Base-by-base conservation (phyloP, 495 filamentous ascomycete genomes). In the Penicillium manginii region DNA sequence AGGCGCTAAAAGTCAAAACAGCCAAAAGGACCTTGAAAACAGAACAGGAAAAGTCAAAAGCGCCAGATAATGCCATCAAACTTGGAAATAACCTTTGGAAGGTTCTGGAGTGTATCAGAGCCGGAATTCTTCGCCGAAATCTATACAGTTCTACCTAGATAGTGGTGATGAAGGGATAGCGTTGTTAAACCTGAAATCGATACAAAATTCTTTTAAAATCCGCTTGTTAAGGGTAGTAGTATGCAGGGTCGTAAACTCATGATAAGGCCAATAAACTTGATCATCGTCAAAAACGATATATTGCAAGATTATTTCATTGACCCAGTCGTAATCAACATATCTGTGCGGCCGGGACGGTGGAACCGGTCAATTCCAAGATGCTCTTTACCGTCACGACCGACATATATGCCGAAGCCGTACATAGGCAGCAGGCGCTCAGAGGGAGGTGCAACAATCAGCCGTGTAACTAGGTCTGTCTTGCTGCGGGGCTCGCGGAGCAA, bases 361-460 rank as follows among this genome's bases (percentile, higher is more conserved):
- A 86, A 70, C 42, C 85, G 77, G 65, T 90, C 88, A 64, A 91
- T 82, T 0, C 88, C 88, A 29, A 87, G 67, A 71, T 86, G 84
- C 65, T 89, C 86, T 43, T 73, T 79, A 12, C 83, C 86, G 67
- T 90, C 84, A 32, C 81, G 72, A 0, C 86, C 86, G 14, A 78
- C 65, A 64, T 82, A 85, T 10, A 86, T 75, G 0, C 86, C 87
- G 63, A 90, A 88, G 0, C 79, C 84, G 65, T 86, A 91, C 53
- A 69, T 72, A 4, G 83, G 75, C 23, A 76, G 69, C 42, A 73
- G 66, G 26, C 75, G 75, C 50, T 83, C 83, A 2, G 80, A 78
- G 1, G 76, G 74, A 2, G 76, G 75, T 0, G 74, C 69, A 18
- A 79, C 70, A 54, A 88, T 76, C 32, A 90, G 66, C 21, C 86